Evolutionary conservation across 2,329 filamentous ascomycete genomes (phyloP).

Genomic region (Dothideomycetes sp.): DNA sequence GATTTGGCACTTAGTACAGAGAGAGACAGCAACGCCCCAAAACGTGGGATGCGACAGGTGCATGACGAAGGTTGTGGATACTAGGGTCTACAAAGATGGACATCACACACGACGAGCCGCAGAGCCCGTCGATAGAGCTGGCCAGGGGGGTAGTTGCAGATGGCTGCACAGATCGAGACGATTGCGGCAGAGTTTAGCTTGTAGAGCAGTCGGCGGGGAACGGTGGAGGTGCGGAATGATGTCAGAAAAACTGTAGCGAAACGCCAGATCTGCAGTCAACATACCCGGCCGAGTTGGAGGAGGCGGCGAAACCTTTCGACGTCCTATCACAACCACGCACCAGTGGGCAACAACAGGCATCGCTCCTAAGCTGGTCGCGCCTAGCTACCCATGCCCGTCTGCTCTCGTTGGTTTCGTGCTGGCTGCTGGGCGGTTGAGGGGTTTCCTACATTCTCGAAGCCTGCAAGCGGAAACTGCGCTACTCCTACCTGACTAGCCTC

Average conservation of each 20-base stretch:
- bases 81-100: constrained; percentile 1
- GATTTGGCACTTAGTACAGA: constrained; percentile 10
- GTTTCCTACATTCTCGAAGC: no score
- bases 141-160: constrained; percentile 6
- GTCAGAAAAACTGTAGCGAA: not conserved
- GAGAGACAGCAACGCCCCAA: not conserved
- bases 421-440: constrained; percentile 1
- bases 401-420: not conserved
- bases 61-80: constrained; percentile 13
- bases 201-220: constrained; percentile 6
- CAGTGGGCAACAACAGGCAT: not conserved
- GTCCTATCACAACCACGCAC: constrained; percentile 6
- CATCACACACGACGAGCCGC: constrained; percentile 12
- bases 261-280: constrained; percentile 9
- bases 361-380: constrained; percentile 7
- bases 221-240: constrained; percentile 5
- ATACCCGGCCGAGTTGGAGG: not conserved
- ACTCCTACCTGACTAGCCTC: no score
- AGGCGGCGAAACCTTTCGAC: not conserved
- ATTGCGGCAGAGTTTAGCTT: constrained; percentile 9
- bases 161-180: constrained; percentile 1
- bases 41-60: constrained; percentile 13
- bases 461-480: no score
- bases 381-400: constrained; percentile 6
- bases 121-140: constrained; percentile 8